Percentiles rank a stretch among this genome's conserved stretches.
phyloP scores from a whole-genome alignment of 1,284 basidiomycete genomes.

The Marasmius fiardii region DNA sequence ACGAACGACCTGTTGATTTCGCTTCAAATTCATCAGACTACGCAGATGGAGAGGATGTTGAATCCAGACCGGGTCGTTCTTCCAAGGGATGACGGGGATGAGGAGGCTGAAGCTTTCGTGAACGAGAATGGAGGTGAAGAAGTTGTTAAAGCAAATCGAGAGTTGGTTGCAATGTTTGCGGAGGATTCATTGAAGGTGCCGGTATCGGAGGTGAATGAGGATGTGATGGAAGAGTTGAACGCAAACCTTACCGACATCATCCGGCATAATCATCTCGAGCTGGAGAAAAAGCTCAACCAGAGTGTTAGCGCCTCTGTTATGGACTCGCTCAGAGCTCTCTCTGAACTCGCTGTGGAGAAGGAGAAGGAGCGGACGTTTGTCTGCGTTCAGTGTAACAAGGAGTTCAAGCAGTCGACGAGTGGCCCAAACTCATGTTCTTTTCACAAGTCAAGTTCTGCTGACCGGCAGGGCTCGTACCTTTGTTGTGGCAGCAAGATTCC shows the following conservation, averaged over 20 bases:
- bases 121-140: constrained; percentile 29
- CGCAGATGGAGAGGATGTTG: constrained; percentile 28
- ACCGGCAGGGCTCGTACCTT: constrained; percentile 27
- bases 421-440: constrained; percentile 34
- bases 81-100: constrained; percentile 31
- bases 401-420: constrained; percentile 30
- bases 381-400: constrained; percentile 34
- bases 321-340: constrained; percentile 24
- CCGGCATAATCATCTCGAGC: constrained; percentile 24
- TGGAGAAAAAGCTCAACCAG: constrained; percentile 29
- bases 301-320: constrained; percentile 21
- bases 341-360: constrained; percentile 25
- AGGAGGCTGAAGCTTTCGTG: constrained; percentile 29
- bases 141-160: constrained; percentile 26
- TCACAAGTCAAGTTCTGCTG: constrained; percentile 29
- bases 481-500: constrained; percentile 30
- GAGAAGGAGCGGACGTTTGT: constrained; percentile 32
- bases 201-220: constrained; percentile 26
- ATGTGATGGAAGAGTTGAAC: constrained; percentile 33
- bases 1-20: constrained; percentile 34
- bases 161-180: constrained; percentile 33
- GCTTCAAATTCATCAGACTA: constrained; percentile 35
- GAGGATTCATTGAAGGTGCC: constrained; percentile 27
- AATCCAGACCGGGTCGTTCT: constrained; percentile 21
- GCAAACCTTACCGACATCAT: constrained; percentile 28